phyloP scores from a whole-genome alignment of 805 yeast genomes.

The Ogataea chonburiensis region DNA sequence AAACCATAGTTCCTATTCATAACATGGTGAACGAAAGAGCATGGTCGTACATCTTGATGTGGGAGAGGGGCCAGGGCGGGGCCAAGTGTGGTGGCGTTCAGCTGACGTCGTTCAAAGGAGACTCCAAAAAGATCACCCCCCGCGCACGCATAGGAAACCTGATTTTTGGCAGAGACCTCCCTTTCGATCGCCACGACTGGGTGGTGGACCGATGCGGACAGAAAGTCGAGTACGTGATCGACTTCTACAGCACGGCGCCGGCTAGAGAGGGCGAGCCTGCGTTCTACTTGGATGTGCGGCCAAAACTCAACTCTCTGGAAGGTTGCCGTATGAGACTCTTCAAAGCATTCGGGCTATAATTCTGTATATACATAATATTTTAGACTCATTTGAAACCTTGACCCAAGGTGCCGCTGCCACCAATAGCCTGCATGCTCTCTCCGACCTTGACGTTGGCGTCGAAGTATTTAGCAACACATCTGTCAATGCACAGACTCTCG shows the following conservation, averaged over 20 bases:
- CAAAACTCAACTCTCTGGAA: conserved; percentile 79
- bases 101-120: conserved; percentile 85
- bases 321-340: conserved; percentile 71
- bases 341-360: conserved; percentile 54
- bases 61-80: conserved; percentile 69
- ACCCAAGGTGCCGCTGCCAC: conserved; percentile 36
- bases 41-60: conserved; percentile 76
- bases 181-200: conserved; percentile 98
- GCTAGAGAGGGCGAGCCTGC: conserved; percentile 44
- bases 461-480: conserved; percentile 94
- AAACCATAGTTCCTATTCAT: conserved; percentile 88
- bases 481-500: conserved; percentile 86
- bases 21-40: conserved; percentile 91
- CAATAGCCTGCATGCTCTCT: conserved; percentile 51
- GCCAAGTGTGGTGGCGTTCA: conserved; percentile 81
- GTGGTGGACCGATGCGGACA: conserved; percentile 79
- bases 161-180: conserved; percentile 65
- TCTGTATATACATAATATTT: conserved; percentile 14
- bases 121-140: conserved; percentile 81
- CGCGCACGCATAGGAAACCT: conserved; percentile 70
- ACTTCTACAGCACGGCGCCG: conserved; percentile 56
- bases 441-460: conserved; percentile 94
- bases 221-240: conserved; percentile 86
- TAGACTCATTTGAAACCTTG: conserved; percentile 13
- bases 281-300: conserved; percentile 86